Percentiles rank a stretch among this genome's conserved stretches.
Evolutionary conservation across 257 asterid genomes (phyloP).

Genomic region (Buddleja alternifolia): DNA sequence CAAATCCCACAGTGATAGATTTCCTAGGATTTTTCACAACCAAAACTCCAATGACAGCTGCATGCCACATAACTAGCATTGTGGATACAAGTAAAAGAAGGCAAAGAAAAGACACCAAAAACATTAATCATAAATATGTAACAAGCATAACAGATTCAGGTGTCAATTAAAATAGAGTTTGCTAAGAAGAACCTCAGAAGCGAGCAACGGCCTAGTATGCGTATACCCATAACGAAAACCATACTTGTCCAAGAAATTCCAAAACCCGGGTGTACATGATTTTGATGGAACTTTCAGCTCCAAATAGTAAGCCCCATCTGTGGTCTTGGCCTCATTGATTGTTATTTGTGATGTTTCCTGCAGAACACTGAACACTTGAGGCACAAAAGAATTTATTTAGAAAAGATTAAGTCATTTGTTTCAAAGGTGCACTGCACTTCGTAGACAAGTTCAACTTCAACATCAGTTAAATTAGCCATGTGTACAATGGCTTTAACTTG

Average conservation of each 20-base stretch:
- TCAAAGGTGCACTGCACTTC: neutral
- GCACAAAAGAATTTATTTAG: neutral
- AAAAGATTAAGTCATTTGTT: conserved; percentile 15
- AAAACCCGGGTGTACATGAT: conserved; percentile 39
- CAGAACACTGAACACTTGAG: conserved; percentile 34
- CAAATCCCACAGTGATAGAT: conserved; percentile 3
- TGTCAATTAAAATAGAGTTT: conserved; percentile 11
- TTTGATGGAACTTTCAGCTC: conserved; percentile 75
- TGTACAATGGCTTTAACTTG: conserved; percentile 2
- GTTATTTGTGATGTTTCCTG: conserved; percentile 78
- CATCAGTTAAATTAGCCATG: conserved; percentile 5
- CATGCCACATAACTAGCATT: neutral
- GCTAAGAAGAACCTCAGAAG: conserved; percentile 72
- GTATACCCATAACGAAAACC: conserved; percentile 75
- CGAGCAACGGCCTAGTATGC: conserved; percentile 72
- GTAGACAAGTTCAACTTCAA: conserved; percentile 2
- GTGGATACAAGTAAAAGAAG: neutral
- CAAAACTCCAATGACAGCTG: conserved; percentile 2
- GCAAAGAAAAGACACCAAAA: neutral
- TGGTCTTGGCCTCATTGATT: conserved; percentile 58
- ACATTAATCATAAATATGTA: neutral
- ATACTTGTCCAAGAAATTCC: conserved; percentile 80
- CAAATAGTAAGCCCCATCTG: conserved; percentile 79
- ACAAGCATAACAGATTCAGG: conserved; percentile 14
- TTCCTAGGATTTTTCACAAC: conserved; percentile 10